Evolutionary conservation across 2,329 filamentous ascomycete species (phyloP), one percentile per base, ranked within the genome.

Genomic region (Hansfordia pulvinata): DNA sequence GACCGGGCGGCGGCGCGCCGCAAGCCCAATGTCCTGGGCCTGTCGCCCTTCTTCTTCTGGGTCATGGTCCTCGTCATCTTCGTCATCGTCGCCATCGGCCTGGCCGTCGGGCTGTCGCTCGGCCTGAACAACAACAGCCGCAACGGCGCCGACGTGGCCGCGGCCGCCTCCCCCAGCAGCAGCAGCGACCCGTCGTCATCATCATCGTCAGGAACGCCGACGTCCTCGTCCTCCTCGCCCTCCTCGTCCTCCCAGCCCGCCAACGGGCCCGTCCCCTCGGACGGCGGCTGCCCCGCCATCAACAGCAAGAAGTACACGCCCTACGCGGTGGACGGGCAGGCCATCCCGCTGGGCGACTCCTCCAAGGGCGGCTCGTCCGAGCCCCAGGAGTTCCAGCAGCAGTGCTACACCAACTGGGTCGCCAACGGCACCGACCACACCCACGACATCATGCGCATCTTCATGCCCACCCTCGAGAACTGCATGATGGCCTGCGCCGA

Each of bases 401-500:
- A 40, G 11, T 44, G 42, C 19, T 39, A 32, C 25, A 43, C 40
- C 10, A 40, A 40, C 29, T 42, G 35, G 26, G 34, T 29, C 7
- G 27, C 38, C 5, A 25, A 28, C 8, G 17, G 25, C 10, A 28
- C 28, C 11, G 29, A 28, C 8, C 21, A 25, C 10, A 35, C 38
- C 8, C 39, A 40, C 23, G 35, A 44, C 22, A 40, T 44, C 18
- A 14, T 39, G 6, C 28, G 32, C 11, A 40, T 42, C 8, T 41
- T 33, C 25, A 40, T 39, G 29, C 36, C 39, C 13, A 41, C 39
- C 5, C 32, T 44, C 2, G 42, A 43, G 28, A 35, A 40, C 11
- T 44, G 42, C 20, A 40, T 44, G 23, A 33, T 35, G 23, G 32
- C 40, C 12, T 44, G 42, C 25, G 42, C 41, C 4, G 39, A 38